Evolutionary conservation across 768 basidiomycete genomes (phyloP).

Genomic region (Glaciozyma antarctica): DNA sequence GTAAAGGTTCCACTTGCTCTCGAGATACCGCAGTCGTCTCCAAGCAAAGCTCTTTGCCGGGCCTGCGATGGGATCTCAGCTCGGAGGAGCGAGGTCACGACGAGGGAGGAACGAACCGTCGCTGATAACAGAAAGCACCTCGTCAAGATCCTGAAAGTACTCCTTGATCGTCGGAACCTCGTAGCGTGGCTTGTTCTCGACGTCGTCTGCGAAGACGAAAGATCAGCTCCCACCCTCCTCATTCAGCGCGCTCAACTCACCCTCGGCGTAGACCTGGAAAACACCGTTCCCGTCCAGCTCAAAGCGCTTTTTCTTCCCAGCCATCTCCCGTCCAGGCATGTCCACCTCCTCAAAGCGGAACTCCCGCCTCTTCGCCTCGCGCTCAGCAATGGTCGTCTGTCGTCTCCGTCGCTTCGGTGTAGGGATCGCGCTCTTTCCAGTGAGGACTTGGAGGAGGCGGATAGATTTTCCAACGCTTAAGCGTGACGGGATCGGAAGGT

Average conservation of each 20-base stretch:
- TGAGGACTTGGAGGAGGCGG: slow-evolving; percentile 88
- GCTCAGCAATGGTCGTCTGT: slow-evolving; percentile 42
- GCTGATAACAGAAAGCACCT: slow-evolving; percentile 75
- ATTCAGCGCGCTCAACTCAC: slow-evolving; percentile 7
- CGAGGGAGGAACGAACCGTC: slow-evolving; percentile 47
- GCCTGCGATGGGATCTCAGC: background rate
- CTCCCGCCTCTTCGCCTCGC: slow-evolving; percentile 36
- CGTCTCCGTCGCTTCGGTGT: slow-evolving; percentile 16
- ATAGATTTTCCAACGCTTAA: slow-evolving; percentile 76
- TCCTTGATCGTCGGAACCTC: slow-evolving; percentile 78
- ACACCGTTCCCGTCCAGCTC: slow-evolving; percentile 80
- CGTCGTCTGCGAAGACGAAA: slow-evolving; percentile 24
- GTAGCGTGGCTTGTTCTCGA: slow-evolving; percentile 51
- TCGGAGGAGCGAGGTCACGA: no score
- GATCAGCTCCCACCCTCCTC: background rate
- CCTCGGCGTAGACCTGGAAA: slow-evolving; percentile 62
- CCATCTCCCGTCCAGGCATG: slow-evolving; percentile 58
- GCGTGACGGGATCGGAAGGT: slow-evolving; percentile 15
- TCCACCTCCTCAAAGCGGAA: slow-evolving; percentile 64
- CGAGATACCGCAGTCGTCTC: slow-evolving; percentile 77
- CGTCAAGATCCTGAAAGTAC: slow-evolving; percentile 93
- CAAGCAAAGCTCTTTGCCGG: slow-evolving; percentile 95
- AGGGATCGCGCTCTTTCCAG: slow-evolving; percentile 58
- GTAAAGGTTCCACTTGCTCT: slow-evolving; percentile 91
- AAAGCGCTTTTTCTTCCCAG: slow-evolving; percentile 52